phyloP scores from a whole-genome alignment of 768 basidiomycete genomes.

The Termitomyces sp. region DNA sequence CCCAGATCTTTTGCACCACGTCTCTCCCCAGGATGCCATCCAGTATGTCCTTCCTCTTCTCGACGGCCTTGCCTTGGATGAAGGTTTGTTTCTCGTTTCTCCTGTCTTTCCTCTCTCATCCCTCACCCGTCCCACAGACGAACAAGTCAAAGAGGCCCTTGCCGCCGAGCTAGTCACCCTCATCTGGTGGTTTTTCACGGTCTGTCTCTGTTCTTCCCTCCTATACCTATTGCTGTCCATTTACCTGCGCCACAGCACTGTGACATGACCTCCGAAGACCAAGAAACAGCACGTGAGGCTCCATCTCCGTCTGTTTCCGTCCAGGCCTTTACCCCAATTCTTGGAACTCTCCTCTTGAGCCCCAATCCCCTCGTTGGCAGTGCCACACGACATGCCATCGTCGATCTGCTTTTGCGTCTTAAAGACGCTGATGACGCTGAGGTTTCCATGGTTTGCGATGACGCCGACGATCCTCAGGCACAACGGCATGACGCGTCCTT shows the following conservation, averaged over 20 bases:
- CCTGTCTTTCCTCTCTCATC: conserved; percentile 1
- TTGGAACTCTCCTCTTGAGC: conserved; percentile 85
- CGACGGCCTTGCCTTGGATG: conserved; percentile 78
- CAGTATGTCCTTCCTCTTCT: conserved; percentile 94
- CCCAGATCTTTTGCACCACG: conserved; percentile 70
- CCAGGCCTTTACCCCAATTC: conserved; percentile 86
- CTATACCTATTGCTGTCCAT: conserved; percentile 3
- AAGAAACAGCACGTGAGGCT: conserved; percentile 21
- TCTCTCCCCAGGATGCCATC: conserved; percentile 83
- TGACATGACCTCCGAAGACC: conserved; percentile 53
- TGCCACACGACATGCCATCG: conserved; percentile 70
- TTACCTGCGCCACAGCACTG: conserved; percentile 48
- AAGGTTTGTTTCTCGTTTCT: conserved; percentile 45
- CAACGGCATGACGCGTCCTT: conserved; percentile 42
- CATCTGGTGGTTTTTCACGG: conserved; percentile 92
- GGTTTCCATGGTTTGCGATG: conserved; percentile 21
- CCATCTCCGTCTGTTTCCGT: conserved; percentile 57
- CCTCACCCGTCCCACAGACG: conserved; percentile 47
- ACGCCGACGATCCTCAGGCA: conserved; percentile 33
- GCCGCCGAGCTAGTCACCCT: conserved; percentile 75
- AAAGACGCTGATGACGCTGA: conserved; percentile 53
- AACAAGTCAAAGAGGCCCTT: conserved; percentile 84
- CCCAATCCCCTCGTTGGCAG: conserved; percentile 71
- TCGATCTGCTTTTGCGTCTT: conserved; percentile 72
- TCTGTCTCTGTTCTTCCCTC: conserved; percentile 20